These are phyloP conservation scores for Diplocarpon mali DNA, from an alignment of 2,329 filamentous ascomycete species.

Conservation along the genomic window DNA sequence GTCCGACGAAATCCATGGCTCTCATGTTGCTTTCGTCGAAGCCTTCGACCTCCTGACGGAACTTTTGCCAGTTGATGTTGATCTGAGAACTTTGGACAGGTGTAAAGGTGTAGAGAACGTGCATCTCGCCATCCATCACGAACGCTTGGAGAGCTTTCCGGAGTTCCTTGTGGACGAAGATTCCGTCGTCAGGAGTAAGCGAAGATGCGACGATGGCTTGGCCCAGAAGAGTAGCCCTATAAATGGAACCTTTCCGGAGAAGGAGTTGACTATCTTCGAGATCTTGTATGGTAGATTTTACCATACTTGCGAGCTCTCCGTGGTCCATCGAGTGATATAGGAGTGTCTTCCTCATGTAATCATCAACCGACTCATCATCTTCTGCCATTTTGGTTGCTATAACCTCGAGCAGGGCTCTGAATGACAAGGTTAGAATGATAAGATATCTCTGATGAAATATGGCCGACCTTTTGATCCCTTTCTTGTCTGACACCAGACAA, in stretches of 20 bases:
- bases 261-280: constrained; percentile 46
- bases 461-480: constrained; percentile 51
- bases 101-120: constrained; percentile 67
- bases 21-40: constrained; percentile 62
- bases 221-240: constrained; percentile 52
- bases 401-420: constrained; percentile 58
- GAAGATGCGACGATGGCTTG: constrained; percentile 62
- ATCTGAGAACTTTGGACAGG: constrained; percentile 50
- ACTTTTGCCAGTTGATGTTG: constrained; percentile 60
- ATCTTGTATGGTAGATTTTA: constrained; percentile 48
- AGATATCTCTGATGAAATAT: neutral
- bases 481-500: constrained; percentile 54
- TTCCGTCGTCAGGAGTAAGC: constrained; percentile 62
- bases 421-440: constrained; percentile 10
- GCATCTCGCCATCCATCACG: constrained; percentile 73
- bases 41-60: constrained; percentile 57
- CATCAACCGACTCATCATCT: constrained; percentile 50
- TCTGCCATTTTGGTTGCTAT: constrained; percentile 58
- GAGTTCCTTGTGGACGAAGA: constrained; percentile 62
- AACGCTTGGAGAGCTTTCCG: constrained; percentile 57
- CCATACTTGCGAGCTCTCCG: constrained; percentile 38
- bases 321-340: constrained; percentile 46
- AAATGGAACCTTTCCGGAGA: constrained; percentile 36
- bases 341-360: constrained; percentile 59
- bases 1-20: constrained; percentile 55